Percentiles rank a stretch among this genome's conserved stretches.
Evolutionary conservation across 2,329 filamentous ascomycete genomes (phyloP).

Genomic region (Aspergillus pseudoglaucus): DNA sequence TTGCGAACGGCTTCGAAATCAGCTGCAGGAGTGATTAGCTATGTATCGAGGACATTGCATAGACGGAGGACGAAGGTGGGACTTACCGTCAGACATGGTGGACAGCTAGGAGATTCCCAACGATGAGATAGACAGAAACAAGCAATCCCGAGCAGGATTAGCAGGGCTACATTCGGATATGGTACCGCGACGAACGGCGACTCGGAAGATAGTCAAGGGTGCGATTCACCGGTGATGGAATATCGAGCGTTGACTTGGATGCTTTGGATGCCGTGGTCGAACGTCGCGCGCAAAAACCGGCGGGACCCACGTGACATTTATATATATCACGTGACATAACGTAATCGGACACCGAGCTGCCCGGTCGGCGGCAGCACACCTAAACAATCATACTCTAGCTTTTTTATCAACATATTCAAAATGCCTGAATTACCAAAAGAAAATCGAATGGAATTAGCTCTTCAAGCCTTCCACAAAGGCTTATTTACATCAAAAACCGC

Average conservation of each 20-base stretch:
- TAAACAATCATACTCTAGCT: neutral
- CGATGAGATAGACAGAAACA: conserved; percentile 17
- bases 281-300: neutral
- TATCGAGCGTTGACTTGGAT: conserved; percentile 12
- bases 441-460: neutral
- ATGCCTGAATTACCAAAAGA: neutral
- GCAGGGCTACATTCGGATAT: conserved; percentile 31
- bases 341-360: neutral
- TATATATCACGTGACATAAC: neutral
- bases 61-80: conserved; percentile 6
- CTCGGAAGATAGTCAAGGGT: conserved; percentile 16
- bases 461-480: too few species aligned
- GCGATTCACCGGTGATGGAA: conserved; percentile 5
- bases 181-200: conserved; percentile 23
- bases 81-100: conserved; percentile 42
- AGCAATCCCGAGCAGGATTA: conserved; percentile 21
- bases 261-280: neutral
- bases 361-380: neutral
- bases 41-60: conserved; percentile 3
- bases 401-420: neutral
- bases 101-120: conserved; percentile 14
- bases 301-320: neutral
- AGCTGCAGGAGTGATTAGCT: conserved; percentile 41
- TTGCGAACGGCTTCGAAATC: conserved; percentile 83
- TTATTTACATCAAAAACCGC: neutral